Percentiles rank a stretch among this genome's conserved stretches.
phyloP scores from a whole-genome alignment of 441 rosid genomes.

The Lagerstroemia fauriei region DNA sequence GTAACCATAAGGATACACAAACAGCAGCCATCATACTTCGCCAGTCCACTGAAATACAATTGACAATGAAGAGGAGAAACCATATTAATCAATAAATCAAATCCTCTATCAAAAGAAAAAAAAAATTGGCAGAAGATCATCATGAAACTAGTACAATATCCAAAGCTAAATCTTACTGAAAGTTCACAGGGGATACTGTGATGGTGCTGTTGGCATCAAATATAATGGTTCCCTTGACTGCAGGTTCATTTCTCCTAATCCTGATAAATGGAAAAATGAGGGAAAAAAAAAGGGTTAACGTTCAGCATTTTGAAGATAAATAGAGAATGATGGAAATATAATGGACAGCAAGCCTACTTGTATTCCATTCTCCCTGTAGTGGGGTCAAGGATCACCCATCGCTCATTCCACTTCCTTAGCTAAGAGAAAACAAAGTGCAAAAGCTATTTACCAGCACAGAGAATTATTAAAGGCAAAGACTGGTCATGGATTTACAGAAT shows the following conservation, averaged over 20 bases:
- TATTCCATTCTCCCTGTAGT: conserved; percentile 95
- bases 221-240: conserved; percentile 68
- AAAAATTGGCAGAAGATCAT: not conserved
- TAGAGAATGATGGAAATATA: not conserved
- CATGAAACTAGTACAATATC: not conserved
- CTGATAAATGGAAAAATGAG: conserved; percentile 38
- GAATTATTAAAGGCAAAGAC: not conserved
- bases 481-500: not conserved
- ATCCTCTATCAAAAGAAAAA: not conserved
- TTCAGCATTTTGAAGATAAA: not conserved
- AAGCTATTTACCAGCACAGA: not conserved
- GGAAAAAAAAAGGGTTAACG: not conserved
- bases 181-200: conserved; percentile 83
- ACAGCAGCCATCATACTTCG: conserved; percentile 93
- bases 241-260: conserved; percentile 81
- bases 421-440: conserved; percentile 24
- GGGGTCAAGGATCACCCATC: conserved; percentile 95
- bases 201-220: conserved; percentile 92
- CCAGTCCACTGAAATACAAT: conserved; percentile 71
- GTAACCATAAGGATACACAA: conserved; percentile 71
- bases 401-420: conserved; percentile 94
- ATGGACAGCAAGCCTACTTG: conserved; percentile 55
- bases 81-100: conserved; percentile 10
- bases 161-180: conserved; percentile 59
- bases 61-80: conserved; percentile 18